These are phyloP conservation scores for Rhodotorula sphaerocarpa DNA, from an alignment of 768 basidiomycete species.

Conservation along the genomic window DNA sequence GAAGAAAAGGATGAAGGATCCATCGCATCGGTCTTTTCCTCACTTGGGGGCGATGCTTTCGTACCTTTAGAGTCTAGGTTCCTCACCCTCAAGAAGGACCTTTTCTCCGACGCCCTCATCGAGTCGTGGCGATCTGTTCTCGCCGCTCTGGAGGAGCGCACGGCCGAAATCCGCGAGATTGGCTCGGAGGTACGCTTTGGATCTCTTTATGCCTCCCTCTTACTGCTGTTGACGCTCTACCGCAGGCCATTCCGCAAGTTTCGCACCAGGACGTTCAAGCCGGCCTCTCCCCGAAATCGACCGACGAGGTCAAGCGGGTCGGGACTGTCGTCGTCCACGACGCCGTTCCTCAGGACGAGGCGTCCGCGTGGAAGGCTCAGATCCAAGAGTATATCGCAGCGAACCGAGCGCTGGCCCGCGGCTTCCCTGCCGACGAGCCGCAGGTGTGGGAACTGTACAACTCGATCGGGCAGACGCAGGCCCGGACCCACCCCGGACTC, in stretches of 20 bases:
- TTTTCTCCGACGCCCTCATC: slow-evolving; percentile 44
- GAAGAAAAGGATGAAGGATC: slow-evolving; percentile 41
- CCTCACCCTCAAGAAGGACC: slow-evolving; percentile 53
- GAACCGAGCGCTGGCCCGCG: slow-evolving; percentile 39
- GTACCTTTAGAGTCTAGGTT: slow-evolving; percentile 54
- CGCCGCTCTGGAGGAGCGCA: slow-evolving; percentile 48
- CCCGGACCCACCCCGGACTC: slow-evolving; percentile 58
- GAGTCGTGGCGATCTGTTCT: slow-evolving; percentile 56
- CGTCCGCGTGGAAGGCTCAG: slow-evolving; percentile 48
- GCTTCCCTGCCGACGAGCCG: slow-evolving; percentile 1
- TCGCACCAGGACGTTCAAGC: slow-evolving; percentile 38
- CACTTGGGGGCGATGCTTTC: slow-evolving; percentile 46
- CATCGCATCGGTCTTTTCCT: slow-evolving; percentile 51
- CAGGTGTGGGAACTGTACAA: slow-evolving; percentile 69
- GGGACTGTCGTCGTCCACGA: slow-evolving; percentile 57
- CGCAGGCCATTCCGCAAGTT: slow-evolving; percentile 48
- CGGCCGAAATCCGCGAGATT: slow-evolving; percentile 49
- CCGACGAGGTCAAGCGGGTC: slow-evolving; percentile 41
- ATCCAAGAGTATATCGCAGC: slow-evolving; percentile 39
- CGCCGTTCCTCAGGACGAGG: slow-evolving; percentile 49
- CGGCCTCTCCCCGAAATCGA: slow-evolving; percentile 1
- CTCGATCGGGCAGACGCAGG: slow-evolving; percentile 55
- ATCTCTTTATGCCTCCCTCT: too few species aligned
- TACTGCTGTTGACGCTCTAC: too few species aligned
- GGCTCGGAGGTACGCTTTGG: slow-evolving; percentile 34